These are phyloP conservation scores for Marsdenia floribunda DNA, from an alignment of 257 asterid genomes.

Conservation along the genomic window DNA sequence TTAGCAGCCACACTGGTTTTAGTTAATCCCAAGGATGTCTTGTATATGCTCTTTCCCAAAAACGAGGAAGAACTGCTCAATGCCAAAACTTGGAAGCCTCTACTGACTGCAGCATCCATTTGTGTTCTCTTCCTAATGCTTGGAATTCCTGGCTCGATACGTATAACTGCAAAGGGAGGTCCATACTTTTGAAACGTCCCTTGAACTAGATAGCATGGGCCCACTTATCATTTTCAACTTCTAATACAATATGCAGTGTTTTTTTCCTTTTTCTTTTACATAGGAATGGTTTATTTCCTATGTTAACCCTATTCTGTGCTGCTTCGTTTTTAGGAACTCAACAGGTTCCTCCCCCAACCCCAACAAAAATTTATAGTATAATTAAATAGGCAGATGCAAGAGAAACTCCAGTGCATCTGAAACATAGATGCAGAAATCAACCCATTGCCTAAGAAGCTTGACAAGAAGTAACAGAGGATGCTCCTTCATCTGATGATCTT, in stretches of 20 bases:
- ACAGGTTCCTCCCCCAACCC: too few relatives aligned
- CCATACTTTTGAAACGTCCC: constrained; percentile 11
- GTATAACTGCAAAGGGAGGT: neutral
- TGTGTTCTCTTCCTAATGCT: neutral
- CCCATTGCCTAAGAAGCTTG: neutral
- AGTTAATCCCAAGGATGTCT: constrained; percentile 26
- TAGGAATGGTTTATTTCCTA: neutral
- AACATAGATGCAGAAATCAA: neutral
- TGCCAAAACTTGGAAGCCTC: constrained; percentile 50
- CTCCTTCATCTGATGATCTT: neutral
- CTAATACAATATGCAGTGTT: neutral
- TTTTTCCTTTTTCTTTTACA: neutral
- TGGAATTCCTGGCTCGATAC: neutral
- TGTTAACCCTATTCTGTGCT: neutral
- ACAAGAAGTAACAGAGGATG: neutral
- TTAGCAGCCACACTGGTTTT: constrained; percentile 26
- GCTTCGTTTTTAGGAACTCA: too few relatives aligned
- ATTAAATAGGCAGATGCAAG: neutral
- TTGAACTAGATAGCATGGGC: constrained; percentile 31
- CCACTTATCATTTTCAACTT: constrained; percentile 46
- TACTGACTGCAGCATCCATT: constrained; percentile 49
- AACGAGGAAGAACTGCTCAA: constrained; percentile 29
- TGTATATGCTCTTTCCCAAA: constrained; percentile 29
- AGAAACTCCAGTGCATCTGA: neutral
- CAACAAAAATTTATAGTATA: neutral